These are phyloP conservation scores for Colletotrichum sp. DNA, from an alignment of 2,329 filamentous ascomycete species.

Conservation along the genomic window DNA sequence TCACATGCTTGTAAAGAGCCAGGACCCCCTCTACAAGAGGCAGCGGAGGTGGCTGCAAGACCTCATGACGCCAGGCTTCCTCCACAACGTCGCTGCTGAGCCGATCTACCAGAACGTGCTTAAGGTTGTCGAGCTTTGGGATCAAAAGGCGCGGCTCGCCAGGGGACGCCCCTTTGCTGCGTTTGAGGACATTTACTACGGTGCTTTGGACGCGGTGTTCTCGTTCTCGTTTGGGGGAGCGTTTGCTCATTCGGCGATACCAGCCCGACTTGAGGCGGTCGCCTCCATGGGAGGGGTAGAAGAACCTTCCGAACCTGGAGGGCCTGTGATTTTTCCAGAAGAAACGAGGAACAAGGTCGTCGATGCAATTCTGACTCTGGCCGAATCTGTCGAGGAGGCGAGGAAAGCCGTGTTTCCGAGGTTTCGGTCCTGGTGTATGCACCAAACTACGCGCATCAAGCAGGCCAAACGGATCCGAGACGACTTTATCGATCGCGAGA, in stretches of 20 bases:
- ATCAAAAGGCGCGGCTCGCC: conserved; percentile 32
- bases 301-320: neutral
- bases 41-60: conserved; percentile 40
- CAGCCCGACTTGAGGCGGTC: neutral
- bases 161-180: conserved; percentile 32
- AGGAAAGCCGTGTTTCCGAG: neutral
- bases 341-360: neutral
- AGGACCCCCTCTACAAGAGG: conserved; percentile 27
- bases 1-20: conserved; percentile 34
- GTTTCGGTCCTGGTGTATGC: neutral
- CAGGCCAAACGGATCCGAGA: neutral
- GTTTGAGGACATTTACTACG: conserved; percentile 31
- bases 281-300: neutral
- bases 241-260: neutral
- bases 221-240: conserved; percentile 29
- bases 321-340: neutral
- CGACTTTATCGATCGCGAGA: neutral
- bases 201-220: conserved; percentile 34
- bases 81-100: conserved; percentile 34
- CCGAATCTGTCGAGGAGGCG: neutral
- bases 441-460: neutral
- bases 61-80: conserved; percentile 39
- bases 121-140: conserved; percentile 37
- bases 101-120: conserved; percentile 33
- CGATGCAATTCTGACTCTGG: neutral